phyloP scores from a whole-genome alignment of 2,329 filamentous ascomycete species.

The Xylariaceae sp. region DNA sequence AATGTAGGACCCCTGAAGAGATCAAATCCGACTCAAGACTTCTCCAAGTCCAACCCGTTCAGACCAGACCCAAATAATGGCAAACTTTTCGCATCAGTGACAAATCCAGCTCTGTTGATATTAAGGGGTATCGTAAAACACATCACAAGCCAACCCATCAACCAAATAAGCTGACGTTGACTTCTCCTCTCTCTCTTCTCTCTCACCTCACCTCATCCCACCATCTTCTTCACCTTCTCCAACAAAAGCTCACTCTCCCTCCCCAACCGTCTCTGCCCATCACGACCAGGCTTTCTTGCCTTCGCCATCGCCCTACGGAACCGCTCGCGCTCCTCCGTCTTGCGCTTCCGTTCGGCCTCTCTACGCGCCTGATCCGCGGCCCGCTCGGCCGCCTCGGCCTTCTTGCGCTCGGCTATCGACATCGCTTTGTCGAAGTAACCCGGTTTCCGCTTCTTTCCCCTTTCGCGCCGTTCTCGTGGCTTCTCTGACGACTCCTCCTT shows the following conservation, averaged over 20 bases:
- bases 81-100: background rate
- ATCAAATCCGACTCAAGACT: background rate
- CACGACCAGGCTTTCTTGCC: constrained; percentile 62
- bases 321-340: constrained; percentile 58
- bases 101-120: background rate
- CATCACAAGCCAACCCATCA: background rate
- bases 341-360: constrained; percentile 60
- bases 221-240: constrained; percentile 70
- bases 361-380: constrained; percentile 40
- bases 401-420: constrained; percentile 40
- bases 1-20: background rate
- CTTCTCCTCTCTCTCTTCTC: background rate
- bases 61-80: background rate
- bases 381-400: constrained; percentile 24
- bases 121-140: constrained; percentile 11
- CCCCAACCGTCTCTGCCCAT: constrained; percentile 74
- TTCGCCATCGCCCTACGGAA: constrained; percentile 66
- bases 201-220: constrained; percentile 38
- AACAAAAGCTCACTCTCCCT: constrained; percentile 73
- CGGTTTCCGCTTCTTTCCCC: constrained; percentile 32
- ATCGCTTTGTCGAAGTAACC: constrained; percentile 64
- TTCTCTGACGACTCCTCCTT: background rate
- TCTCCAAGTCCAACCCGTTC: too few relatives aligned
- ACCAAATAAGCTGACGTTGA: background rate
- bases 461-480: constrained; percentile 2